These are phyloP conservation scores for Hysterium pulicare DNA, from an alignment of 2,329 filamentous ascomycete genomes.

Conservation along the genomic window DNA sequence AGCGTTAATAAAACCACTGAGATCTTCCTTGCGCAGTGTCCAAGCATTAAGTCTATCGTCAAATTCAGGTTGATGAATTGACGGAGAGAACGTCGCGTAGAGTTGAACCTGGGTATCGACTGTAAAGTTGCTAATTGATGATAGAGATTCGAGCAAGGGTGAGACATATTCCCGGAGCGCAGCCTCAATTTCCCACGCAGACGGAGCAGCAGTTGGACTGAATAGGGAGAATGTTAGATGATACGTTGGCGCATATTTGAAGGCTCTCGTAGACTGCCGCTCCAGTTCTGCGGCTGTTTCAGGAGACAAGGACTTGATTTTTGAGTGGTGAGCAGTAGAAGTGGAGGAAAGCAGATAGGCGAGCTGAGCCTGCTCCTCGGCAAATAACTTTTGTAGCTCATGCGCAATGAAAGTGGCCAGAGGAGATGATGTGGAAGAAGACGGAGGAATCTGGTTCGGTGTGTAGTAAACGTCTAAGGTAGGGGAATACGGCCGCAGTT, in stretches of 20 bases:
- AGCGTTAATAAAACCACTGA: slow-evolving; percentile 94
- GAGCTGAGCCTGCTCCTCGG: slow-evolving; percentile 84
- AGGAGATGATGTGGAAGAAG: slow-evolving; percentile 66
- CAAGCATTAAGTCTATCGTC: slow-evolving; percentile 56
- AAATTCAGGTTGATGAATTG: slow-evolving; percentile 56
- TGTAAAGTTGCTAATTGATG: slow-evolving; percentile 88
- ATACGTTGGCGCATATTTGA: slow-evolving; percentile 91
- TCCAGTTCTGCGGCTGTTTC: slow-evolving; percentile 52
- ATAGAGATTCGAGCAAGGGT: slow-evolving; percentile 75
- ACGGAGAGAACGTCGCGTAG: slow-evolving; percentile 69
- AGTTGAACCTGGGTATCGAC: slow-evolving; percentile 95
- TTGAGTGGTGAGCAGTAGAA: slow-evolving; percentile 40
- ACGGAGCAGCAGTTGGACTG: slow-evolving; percentile 72
- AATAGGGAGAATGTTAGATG: slow-evolving; percentile 96
- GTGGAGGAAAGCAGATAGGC: slow-evolving; percentile 42
- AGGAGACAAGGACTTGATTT: slow-evolving; percentile 51
- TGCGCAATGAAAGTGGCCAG: slow-evolving; percentile 75
- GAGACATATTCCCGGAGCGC: slow-evolving; percentile 78
- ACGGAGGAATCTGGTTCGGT: slow-evolving; percentile 63
- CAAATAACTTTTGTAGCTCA: slow-evolving; percentile 73
- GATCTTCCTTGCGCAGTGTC: slow-evolving; percentile 75
- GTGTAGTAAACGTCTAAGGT: slow-evolving; percentile 76
- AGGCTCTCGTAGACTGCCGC: slow-evolving; percentile 72
- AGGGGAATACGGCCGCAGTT: slow-evolving; percentile 66
- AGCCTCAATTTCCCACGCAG: slow-evolving; percentile 84